phyloP scores from a whole-genome alignment of 371 early-diverging fungal species.

The Batrachochytrium dendrobatidis region DNA sequence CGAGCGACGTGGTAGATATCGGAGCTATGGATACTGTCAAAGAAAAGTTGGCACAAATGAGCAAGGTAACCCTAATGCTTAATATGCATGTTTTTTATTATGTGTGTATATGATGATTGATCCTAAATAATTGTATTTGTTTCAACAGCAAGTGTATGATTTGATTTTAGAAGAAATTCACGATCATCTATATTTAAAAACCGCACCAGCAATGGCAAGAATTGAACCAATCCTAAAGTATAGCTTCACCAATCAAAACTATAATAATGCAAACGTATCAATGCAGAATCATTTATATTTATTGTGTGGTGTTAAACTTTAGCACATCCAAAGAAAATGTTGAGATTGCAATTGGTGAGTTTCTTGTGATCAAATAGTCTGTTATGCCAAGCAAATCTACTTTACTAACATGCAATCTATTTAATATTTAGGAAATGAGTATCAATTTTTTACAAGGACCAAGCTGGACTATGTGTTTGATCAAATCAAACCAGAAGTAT shows the following conservation, averaged over 20 bases:
- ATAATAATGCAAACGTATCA: too few species aligned
- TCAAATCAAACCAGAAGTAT: background rate
- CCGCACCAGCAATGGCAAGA: slow-evolving; percentile 32
- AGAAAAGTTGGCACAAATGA: slow-evolving; percentile 51
- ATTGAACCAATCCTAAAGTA: slow-evolving; percentile 6
- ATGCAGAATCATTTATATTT: too few species aligned
- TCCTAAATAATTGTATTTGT: background rate
- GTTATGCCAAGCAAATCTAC: too few species aligned
- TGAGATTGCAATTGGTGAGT: background rate
- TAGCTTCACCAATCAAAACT: too few species aligned
- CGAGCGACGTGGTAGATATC: slow-evolving; percentile 70
- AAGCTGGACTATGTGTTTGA: background rate
- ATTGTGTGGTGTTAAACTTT: too few species aligned
- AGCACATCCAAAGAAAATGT: background rate
- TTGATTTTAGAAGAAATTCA: slow-evolving; percentile 84
- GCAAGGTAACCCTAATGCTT: slow-evolving; percentile 15
- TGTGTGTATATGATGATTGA: background rate
- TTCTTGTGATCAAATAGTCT: too few species aligned
- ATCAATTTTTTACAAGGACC: background rate
- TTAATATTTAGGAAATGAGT: background rate
- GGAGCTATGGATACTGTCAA: slow-evolving; percentile 76
- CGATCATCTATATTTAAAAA: slow-evolving; percentile 87
- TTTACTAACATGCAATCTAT: background rate
- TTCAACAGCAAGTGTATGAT: slow-evolving; percentile 63
- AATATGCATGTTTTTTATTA: background rate